Base-by-base conservation (phyloP, 2,329 filamentous ascomycete species). In the Magnaporthiopsis incrustans region DNA sequence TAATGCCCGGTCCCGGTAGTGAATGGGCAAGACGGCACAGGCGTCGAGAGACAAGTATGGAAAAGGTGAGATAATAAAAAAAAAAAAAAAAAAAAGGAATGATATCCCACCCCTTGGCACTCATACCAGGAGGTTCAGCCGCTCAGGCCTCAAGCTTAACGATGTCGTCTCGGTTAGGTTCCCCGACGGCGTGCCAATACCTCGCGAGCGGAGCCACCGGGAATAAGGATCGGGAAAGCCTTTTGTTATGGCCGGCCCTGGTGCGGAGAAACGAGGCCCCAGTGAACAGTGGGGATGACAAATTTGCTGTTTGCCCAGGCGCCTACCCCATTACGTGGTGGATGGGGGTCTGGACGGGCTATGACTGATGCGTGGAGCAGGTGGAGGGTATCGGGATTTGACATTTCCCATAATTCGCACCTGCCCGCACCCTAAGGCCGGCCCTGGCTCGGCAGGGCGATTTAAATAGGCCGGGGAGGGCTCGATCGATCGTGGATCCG, bases 211-310 rank as follows among this genome's bases (percentile, higher is more conserved):
- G 44, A 25, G 38, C 6, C 15, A 50, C 38, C 44, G 44, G 44
- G 18, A 53, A 53, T 53, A 53, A 53, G 44, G 14, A 3, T 38
- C 4, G 14, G 14, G 3, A 4, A 12, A 18, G 15, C 15, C 12
- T 15, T 38, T 38, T 12, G n/a, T 38, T 38, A 12, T 44, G 38
- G 44, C 61, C 53, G 63, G 59, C 44, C 30, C n/a, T 38, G 60
- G 27, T 60, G 57, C 35, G 25, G 26, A 25, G 60, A 30, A 38
- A 44, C 26, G 33, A 60, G 25, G 57, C 53, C n/a, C 35, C 25
- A 18, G 35, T 33, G 27, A 30, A 26, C 60, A 50, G 32, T n/a
- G 26, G 7, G 38, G 56, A 64, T 26, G 62, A 67, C 27, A 63
- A 58, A 10, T 59, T 61, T 4, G 64, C 58, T 4, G 64, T 59